Evolutionary conservation across 495 filamentous ascomycete genomes (phyloP).

Genomic region (Evansstolkia leycettana): DNA sequence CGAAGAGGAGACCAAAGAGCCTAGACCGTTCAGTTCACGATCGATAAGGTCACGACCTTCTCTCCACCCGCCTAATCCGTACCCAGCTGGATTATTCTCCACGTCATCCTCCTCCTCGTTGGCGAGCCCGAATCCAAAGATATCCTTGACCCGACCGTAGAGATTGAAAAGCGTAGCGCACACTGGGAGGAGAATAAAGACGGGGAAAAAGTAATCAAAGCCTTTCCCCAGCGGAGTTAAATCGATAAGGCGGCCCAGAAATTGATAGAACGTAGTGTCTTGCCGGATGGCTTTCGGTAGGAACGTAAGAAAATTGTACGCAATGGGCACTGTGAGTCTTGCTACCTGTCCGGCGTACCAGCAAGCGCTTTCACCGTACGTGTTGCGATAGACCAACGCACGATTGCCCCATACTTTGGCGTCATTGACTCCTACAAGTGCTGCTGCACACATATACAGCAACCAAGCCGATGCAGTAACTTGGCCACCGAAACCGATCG

Average conservation of each 20-base stretch:
- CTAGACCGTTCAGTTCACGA: slow-evolving; percentile 60
- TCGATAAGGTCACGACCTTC: slow-evolving; percentile 93
- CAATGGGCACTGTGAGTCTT: slow-evolving; percentile 76
- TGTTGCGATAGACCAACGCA: slow-evolving; percentile 79
- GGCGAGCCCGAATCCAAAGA: slow-evolving; percentile 65
- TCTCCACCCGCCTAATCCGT: slow-evolving; percentile 76
- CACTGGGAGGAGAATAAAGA: slow-evolving; percentile 74
- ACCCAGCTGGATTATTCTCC: slow-evolving; percentile 47
- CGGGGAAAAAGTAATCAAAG: slow-evolving; percentile 80
- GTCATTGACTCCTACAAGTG: slow-evolving; percentile 72
- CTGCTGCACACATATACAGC: slow-evolving; percentile 81
- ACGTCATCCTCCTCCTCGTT: slow-evolving; percentile 67
- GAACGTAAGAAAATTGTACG: slow-evolving; percentile 93
- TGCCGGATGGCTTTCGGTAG: slow-evolving; percentile 53
- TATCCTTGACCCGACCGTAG: slow-evolving; percentile 65
- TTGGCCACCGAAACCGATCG: slow-evolving; percentile 75
- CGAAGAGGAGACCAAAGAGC: slow-evolving; percentile 34
- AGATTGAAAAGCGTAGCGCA: slow-evolving; percentile 74
- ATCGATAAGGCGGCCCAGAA: slow-evolving; percentile 74
- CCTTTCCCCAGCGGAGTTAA: slow-evolving; percentile 72
- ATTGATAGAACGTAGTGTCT: slow-evolving; percentile 69
- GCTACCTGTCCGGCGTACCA: slow-evolving; percentile 92
- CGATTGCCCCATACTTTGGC: slow-evolving; percentile 93
- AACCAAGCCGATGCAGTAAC: slow-evolving; percentile 78
- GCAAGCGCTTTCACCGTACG: slow-evolving; percentile 79